Percentiles rank a stretch among this genome's conserved stretches.
These are phyloP conservation scores for Wickerhamiella vanderwaltii DNA, from an alignment of 805 yeast species.

Conservation along the genomic window DNA sequence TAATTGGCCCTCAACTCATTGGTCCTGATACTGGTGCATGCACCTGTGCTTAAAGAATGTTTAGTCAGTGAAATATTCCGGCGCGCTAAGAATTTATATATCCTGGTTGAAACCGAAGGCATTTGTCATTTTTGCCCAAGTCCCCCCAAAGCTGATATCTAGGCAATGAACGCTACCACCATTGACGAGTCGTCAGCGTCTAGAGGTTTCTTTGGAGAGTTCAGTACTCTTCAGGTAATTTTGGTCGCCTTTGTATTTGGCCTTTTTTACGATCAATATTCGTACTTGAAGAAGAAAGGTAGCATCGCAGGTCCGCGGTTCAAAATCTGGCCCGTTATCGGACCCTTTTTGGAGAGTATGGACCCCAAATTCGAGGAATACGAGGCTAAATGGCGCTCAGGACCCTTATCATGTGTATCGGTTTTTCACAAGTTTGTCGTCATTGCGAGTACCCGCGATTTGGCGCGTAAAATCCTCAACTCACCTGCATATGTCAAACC, in stretches of 20 bases:
- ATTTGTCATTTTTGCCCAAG: slow-evolving; percentile 1
- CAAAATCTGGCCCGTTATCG: slow-evolving; percentile 90
- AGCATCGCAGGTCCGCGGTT: slow-evolving; percentile 77
- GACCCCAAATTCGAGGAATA: slow-evolving; percentile 95
- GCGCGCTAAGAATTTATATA: no score
- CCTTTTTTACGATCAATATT: slow-evolving; percentile 33
- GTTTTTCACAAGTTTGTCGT: slow-evolving; percentile 97
- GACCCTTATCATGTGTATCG: slow-evolving; percentile 90
- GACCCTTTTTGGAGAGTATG: slow-evolving; percentile 87
- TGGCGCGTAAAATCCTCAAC: slow-evolving; percentile 74
- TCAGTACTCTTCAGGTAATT: not conserved
- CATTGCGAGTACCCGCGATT: slow-evolving; percentile 77
- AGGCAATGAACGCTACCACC: slow-evolving; percentile 9
- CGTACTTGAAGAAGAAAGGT: slow-evolving; percentile 72
- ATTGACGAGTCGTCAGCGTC: not conserved
- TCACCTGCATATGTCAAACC: slow-evolving; percentile 88
- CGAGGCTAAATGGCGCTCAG: slow-evolving; percentile 85
- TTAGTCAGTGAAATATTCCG: no score
- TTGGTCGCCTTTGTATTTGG: not conserved
- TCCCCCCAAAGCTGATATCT: no score
- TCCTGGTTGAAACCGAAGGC: no score
- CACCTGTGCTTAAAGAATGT: no score
- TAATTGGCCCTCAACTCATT: no score
- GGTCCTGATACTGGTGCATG: no score
- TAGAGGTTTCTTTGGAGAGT: not conserved